phyloP scores from a whole-genome alignment of 2,329 filamentous ascomycete species.

The Phaeosphaeria sp. region DNA sequence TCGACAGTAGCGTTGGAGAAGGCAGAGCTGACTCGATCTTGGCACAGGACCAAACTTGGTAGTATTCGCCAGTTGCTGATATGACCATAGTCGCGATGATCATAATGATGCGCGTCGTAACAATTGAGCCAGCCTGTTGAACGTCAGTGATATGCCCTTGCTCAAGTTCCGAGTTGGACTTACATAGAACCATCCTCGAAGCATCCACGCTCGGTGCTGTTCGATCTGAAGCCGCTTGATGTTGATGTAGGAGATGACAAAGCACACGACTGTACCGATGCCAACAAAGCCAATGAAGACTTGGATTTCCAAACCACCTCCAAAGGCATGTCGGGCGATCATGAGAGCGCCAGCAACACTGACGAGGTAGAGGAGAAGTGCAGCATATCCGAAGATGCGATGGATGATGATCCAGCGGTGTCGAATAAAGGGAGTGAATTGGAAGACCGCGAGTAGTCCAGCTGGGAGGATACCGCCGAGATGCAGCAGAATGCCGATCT shows the following conservation, averaged over 20 bases:
- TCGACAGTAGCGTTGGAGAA: slow-evolving; percentile 7
- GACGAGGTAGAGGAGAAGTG: slow-evolving; percentile 57
- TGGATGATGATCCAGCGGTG: slow-evolving; percentile 62
- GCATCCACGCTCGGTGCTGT: slow-evolving; percentile 42
- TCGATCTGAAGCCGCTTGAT: slow-evolving; percentile 66
- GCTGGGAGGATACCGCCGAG: slow-evolving; percentile 50
- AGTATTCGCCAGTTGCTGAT: slow-evolving; percentile 37
- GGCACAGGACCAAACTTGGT: slow-evolving; percentile 54
- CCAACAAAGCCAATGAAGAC: slow-evolving; percentile 52
- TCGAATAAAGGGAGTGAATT: slow-evolving; percentile 54
- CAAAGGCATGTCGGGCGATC: slow-evolving; percentile 60
- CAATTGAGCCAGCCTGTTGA: slow-evolving; percentile 56
- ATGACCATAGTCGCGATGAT: slow-evolving; percentile 54
- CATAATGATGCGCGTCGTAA: slow-evolving; percentile 61
- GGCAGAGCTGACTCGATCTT: slow-evolving; percentile 54
- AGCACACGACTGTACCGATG: slow-evolving; percentile 53
- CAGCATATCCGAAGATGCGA: slow-evolving; percentile 66
- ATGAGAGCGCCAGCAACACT: slow-evolving; percentile 61
- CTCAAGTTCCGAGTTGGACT: background rate
- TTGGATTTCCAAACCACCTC: slow-evolving; percentile 62
- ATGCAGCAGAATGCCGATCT: slow-evolving; percentile 53
- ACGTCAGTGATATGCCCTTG: slow-evolving; percentile 4
- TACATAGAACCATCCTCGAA: slow-evolving; percentile 39
- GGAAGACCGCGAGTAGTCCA: slow-evolving; percentile 48
- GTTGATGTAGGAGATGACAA: slow-evolving; percentile 61